Conservation (phyloP, 1,284 basidiomycete species). For the Ceratorhiza oryzae-sativae region DNA sequence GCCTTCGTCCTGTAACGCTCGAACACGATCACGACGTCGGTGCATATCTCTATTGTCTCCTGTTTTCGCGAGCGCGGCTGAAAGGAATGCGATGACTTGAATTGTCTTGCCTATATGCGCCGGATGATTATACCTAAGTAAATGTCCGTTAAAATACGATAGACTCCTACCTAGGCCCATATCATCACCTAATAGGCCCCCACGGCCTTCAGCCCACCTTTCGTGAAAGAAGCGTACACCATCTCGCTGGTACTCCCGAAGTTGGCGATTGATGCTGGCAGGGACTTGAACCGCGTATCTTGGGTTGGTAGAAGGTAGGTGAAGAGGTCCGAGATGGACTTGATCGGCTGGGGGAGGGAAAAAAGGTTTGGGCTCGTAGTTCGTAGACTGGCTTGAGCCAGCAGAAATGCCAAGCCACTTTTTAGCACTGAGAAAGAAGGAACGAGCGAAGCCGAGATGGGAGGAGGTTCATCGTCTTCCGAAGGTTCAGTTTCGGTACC, state of each 20-base stretch:
- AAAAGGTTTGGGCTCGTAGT: background rate
- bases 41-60: slow-evolving; percentile 67
- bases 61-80: slow-evolving; percentile 82
- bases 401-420: slow-evolving; percentile 47
- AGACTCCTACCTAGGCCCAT: slow-evolving; percentile 76
- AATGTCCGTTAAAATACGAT: too few species aligned
- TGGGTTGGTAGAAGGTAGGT: slow-evolving; percentile 5
- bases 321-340: slow-evolving; percentile 1
- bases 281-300: slow-evolving; percentile 61
- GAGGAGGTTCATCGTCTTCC: slow-evolving; percentile 32
- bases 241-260: slow-evolving; percentile 85
- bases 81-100: slow-evolving; percentile 86
- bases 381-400: slow-evolving; percentile 57
- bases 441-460: slow-evolving; percentile 19
- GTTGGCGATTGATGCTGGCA: slow-evolving; percentile 74
- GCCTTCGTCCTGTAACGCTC: slow-evolving; percentile 66
- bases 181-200: slow-evolving; percentile 76
- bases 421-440: slow-evolving; percentile 4
- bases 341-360: slow-evolving; percentile 9
- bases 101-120: slow-evolving; percentile 73
- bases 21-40: slow-evolving; percentile 68
- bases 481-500: slow-evolving; percentile 39
- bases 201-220: slow-evolving; percentile 66
- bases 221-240: slow-evolving; percentile 79
- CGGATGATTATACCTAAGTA: too few species aligned